Evolutionary conservation across 331 rosid species (phyloP).

Genomic region (Stylosanthes scabra): DNA sequence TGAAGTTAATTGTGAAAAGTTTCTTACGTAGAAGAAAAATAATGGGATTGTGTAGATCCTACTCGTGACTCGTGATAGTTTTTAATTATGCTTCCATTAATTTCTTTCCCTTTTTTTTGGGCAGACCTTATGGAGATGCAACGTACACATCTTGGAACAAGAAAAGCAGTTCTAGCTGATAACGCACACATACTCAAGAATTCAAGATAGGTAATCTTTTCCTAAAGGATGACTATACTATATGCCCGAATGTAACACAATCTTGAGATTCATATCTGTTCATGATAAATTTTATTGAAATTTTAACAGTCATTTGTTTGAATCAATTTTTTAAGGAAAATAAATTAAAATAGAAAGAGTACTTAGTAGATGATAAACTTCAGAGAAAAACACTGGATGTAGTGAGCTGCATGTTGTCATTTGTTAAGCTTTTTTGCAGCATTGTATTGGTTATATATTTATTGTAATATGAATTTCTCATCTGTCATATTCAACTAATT

Average conservation of each 20-base stretch:
- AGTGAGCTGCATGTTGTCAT: background rate
- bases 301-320: background rate
- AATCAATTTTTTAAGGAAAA: background rate
- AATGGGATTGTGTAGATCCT: background rate
- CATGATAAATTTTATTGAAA: too few relatives aligned
- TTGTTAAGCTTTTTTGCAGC: background rate
- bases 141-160: constrained; percentile 56
- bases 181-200: constrained; percentile 28
- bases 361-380: background rate
- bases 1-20: background rate
- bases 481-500: too few relatives aligned
- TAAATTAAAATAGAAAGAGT: background rate
- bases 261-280: too few relatives aligned
- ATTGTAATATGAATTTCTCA: background rate
- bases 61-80: background rate
- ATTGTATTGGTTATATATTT: background rate
- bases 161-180: constrained; percentile 54
- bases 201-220: constrained; percentile 15
- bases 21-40: constrained; percentile 3
- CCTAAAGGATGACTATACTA: background rate
- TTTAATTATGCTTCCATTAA: constrained; percentile 1
- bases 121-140: constrained; percentile 60
- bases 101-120: constrained; percentile 23
- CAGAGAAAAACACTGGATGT: constrained; percentile 7
- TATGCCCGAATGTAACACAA: background rate